Percentiles rank a stretch among this genome's conserved stretches.
Evolutionary conservation across 257 asterid species (phyloP).

Genomic region (Solanum etuberosum): DNA sequence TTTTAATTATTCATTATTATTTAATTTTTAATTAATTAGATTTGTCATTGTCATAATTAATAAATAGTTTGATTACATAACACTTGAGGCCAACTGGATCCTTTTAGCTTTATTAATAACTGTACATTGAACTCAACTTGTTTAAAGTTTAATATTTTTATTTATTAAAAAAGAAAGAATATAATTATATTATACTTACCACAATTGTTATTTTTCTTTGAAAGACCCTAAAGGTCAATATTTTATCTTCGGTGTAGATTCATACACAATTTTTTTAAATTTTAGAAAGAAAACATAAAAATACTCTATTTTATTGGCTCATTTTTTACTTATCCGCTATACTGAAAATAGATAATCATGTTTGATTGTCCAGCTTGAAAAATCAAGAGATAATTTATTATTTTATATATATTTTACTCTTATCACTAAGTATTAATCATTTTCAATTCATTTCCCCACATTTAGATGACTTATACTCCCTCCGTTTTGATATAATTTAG

Average conservation of each 20-base stretch:
- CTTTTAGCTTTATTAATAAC: neutral
- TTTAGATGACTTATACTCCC: neutral
- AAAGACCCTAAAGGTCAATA: neutral
- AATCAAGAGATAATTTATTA: too few species aligned
- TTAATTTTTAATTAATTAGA: neutral
- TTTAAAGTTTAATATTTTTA: neutral
- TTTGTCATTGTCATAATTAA: neutral
- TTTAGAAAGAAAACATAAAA: neutral
- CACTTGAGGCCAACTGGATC: neutral
- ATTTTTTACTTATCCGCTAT: too few species aligned
- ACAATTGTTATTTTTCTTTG: neutral
- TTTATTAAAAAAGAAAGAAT: neutral
- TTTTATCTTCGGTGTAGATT: neutral
- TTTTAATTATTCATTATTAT: neutral
- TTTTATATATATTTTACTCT: neutral
- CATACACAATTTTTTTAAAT: too few species aligned
- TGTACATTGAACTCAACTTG: neutral
- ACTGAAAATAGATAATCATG: too few species aligned
- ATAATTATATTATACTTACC: neutral
- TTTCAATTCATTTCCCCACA: neutral
- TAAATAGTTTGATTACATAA: neutral
- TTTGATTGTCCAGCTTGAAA: too few species aligned
- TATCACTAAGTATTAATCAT: neutral
- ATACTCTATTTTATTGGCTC: neutral
- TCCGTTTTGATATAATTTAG: too few species aligned